Base-by-base conservation (phyloP, 2,329 filamentous ascomycete species). In the Aspergillus terreus region DNA sequence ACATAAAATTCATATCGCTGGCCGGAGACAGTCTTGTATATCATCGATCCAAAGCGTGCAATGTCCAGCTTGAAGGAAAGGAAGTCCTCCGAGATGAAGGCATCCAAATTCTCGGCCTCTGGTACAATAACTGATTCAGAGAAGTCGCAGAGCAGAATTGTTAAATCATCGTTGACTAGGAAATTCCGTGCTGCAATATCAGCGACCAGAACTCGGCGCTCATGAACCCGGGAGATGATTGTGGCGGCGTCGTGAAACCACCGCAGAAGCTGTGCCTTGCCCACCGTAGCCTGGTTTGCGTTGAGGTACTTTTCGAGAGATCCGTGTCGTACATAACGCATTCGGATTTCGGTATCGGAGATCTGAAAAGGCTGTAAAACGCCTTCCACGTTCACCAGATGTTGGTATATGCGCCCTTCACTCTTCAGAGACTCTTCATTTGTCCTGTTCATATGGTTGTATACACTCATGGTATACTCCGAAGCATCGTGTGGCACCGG, bases 31-130 rank as follows among this genome's bases (percentile, higher is more conserved):
- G 55, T 47, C 52, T 55, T 49, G 36, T 57, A 57, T 17, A 57
- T 55, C 49, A 57, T 54, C 11, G 49, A 52, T 30, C 54, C 52
- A 47, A 57, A 54, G 36, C 52, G 52, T 25, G 52, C 52, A 36
- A 57, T 50, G 46, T 57, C 52, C 43, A 52, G 51, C 38, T 57
- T 57, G 36, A 49, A 19, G 21, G 54, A 57, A 41, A 57, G 42
- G n/a, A 52, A 54, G 38, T 57, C 51, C 45, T 54, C 51, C 19
- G 52, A 54, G 30, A 53, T 19, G 33, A 49, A 54, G 9, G 25
- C 44, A 10, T 25, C 47, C 30, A 51, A 17, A 46, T 11, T 12
- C 3, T 17, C 4, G 6, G 21, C 32, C 30, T 46, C 32, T 6
- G 30, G 17, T 14, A 46, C 38, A 10, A 38, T 23, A 46, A 46